Evolutionary conservation across 345 rosid species (phyloP), one percentile per base, ranked within the genome.

Genomic region (Adansonia digitata): DNA sequence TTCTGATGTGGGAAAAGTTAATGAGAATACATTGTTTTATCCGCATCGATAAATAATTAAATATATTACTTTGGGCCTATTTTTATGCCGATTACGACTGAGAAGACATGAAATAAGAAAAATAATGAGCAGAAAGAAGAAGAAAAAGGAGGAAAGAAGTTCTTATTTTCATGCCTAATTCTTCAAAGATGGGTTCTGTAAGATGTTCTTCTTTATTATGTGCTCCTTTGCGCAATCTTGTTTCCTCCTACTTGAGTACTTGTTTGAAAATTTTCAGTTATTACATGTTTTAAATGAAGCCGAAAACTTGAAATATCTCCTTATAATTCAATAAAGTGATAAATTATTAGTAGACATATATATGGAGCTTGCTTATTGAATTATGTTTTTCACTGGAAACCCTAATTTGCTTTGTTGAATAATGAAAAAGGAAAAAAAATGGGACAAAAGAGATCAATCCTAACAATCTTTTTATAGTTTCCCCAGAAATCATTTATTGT

Each of bases 161-260:
- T 34, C 5, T 6, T 9, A 22, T 42, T 8, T 68, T 46, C 72
- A 34, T 20, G 24, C 65, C 40, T 75, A 15, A 61, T n/a, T 14
- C 17, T 66, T 52, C 57, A 11, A 67, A 14, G 17, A 68, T 72
- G 76, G 84, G 72, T 83, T 78, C 68, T 65, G 71, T 74, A 31
- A 77, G 83, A 37, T 77, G 66, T 64, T 75, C 43, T 67, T 45
- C 31, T 65, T 59, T 29, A 10, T 13, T 72, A 65, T 65, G 48
- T 18, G 12, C 12, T 51, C 0, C 56, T 5, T 14, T 74, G 20
- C 27, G 29, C 40, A 27, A 69, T 29, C 43, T 63, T 63, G 26
- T 69, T 69, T 67, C 43, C 34, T 24, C 20, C 20, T 48, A 43
- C 48, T 66, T 68, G 24, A 67, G 35, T 66, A 14, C 11, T 24